Conservation (phyloP, 805 yeast species). For the Nematodospora valgi region DNA sequence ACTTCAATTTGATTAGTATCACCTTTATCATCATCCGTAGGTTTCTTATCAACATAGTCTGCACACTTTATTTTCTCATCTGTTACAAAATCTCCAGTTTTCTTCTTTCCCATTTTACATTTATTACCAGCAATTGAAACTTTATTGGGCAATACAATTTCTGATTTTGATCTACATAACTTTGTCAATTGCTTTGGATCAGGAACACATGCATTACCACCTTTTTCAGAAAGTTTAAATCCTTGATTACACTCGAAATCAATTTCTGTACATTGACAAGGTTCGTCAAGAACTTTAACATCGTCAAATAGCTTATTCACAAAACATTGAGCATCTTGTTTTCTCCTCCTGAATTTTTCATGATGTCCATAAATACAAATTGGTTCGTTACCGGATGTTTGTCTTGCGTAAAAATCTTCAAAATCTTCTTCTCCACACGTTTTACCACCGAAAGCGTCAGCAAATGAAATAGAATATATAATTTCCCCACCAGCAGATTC, state of each 20-base stretch:
- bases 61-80: conserved; percentile 34
- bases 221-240: conserved; percentile 22
- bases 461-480: conserved; percentile 50
- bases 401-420: conserved; percentile 62
- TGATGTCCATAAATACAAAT: conserved; percentile 67
- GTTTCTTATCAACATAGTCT: conserved; percentile 16
- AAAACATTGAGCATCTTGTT: conserved; percentile 61
- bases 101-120: conserved; percentile 33
- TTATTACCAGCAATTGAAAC: conserved; percentile 41
- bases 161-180: conserved; percentile 23
- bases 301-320: conserved; percentile 47
- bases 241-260: conserved; percentile 74
- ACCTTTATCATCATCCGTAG: conserved; percentile 11
- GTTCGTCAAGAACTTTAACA: conserved; percentile 44
- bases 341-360: conserved; percentile 63
- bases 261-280: conserved; percentile 59
- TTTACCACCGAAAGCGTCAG: conserved; percentile 50
- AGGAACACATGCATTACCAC: conserved; percentile 46
- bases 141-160: conserved; percentile 35
- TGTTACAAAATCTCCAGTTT: conserved; percentile 21
- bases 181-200: conserved; percentile 19
- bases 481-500: conserved; percentile 15
- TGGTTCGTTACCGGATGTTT: conserved; percentile 28
- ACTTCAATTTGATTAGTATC: conserved; percentile 29
- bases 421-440: conserved; percentile 50